Evolutionary conservation across 169 alveolate genomes (phyloP).

Genomic region (Plasmodium coatneyi): DNA sequence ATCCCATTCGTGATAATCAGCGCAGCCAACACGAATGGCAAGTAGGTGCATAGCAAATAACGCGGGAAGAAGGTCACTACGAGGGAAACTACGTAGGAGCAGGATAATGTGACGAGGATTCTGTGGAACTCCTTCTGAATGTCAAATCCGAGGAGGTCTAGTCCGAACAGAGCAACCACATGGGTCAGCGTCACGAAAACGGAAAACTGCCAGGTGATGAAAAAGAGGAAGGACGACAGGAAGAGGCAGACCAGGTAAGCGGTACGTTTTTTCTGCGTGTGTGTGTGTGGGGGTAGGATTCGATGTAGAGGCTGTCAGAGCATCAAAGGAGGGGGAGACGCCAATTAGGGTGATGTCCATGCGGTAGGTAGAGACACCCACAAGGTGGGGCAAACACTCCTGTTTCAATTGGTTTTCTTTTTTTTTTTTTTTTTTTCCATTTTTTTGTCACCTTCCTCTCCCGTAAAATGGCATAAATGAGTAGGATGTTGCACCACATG

Average conservation of each 20-base stretch:
- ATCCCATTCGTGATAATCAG: neutral
- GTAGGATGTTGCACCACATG: conserved; percentile 60
- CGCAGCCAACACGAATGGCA: conserved; percentile 38
- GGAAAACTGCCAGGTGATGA: conserved; percentile 65
- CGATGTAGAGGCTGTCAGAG: neutral
- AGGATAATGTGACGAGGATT: neutral
- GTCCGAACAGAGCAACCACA: conserved; percentile 37
- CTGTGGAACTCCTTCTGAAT: conserved; percentile 10
- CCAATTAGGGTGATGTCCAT: neutral
- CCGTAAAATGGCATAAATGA: conserved; percentile 19
- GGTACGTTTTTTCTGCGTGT: neutral
- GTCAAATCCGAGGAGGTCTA: conserved; percentile 36
- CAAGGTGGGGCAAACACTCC: neutral
- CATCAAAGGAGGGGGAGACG: neutral
- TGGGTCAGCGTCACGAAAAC: conserved; percentile 33
- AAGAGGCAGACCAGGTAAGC: conserved; percentile 1
- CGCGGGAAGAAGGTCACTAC: conserved; percentile 39
- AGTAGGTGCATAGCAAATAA: conserved; percentile 39
- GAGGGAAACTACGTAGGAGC: conserved; percentile 17
- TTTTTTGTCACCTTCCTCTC: neutral
- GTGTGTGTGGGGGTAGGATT: neutral
- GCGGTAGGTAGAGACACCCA: neutral
- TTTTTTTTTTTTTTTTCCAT: neutral
- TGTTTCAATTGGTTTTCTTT: neutral
- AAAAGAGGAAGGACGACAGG: conserved; percentile 19